Evolutionary conservation across 106 monocot genomes (phyloP).

Genomic region (Apostasia ramifera): DNA sequence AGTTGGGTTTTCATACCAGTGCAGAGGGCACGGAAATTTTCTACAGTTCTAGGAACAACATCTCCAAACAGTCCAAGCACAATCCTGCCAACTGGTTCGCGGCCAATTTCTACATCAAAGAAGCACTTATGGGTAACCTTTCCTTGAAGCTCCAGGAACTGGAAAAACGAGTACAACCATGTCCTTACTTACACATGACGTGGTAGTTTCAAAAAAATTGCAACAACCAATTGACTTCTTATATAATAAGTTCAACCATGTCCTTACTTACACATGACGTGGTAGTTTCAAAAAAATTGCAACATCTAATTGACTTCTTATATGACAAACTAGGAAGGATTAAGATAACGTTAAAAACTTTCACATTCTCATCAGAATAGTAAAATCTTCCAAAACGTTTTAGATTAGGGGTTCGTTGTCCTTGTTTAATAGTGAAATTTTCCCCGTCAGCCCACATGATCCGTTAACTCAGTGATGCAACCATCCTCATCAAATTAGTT

Average conservation of each 20-base stretch:
- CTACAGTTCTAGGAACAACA: constrained; percentile 62
- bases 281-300: neutral
- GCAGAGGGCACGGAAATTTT: constrained; percentile 76
- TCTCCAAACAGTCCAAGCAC: constrained; percentile 76
- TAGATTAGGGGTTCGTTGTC: too few relatives aligned
- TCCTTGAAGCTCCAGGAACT: constrained; percentile 57
- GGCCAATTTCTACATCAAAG: constrained; percentile 88
- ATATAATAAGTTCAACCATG: neutral
- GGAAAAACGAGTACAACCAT: neutral
- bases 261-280: neutral
- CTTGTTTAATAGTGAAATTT: too few relatives aligned
- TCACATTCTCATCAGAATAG: too few relatives aligned
- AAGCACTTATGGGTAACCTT: constrained; percentile 66
- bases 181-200: neutral
- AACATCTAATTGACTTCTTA: too few relatives aligned
- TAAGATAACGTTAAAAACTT: neutral
- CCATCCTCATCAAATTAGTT: too few relatives aligned
- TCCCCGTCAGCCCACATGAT: too few relatives aligned
- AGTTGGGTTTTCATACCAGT: constrained; percentile 34
- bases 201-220: neutral
- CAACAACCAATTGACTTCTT: too few relatives aligned
- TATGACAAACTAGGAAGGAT: neutral
- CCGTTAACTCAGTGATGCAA: too few relatives aligned
- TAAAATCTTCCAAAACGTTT: too few relatives aligned
- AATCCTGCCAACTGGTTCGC: constrained; percentile 56